Conservation (phyloP, 768 basidiomycete genomes). For the Boletus subparvulus region DNA sequence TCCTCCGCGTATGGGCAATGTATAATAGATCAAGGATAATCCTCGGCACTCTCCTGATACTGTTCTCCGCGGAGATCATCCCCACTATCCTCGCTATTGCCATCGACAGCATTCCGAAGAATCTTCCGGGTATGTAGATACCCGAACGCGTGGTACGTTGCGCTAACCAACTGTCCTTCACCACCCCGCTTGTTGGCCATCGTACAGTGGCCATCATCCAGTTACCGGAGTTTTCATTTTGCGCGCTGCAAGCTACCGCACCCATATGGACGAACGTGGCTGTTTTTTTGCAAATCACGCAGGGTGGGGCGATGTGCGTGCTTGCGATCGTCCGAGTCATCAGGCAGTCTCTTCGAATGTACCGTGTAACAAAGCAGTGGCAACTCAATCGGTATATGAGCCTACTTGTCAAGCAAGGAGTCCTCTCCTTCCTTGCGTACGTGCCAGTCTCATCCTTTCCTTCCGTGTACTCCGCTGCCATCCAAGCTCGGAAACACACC, state of each 20-base stretch:
- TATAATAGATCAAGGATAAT: conserved; percentile 1
- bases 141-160: not conserved
- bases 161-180: too few relatives aligned
- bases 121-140: not conserved
- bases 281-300: not conserved
- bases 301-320: not conserved
- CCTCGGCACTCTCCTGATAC: not conserved
- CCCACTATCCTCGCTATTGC: not conserved
- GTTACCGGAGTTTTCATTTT: not conserved
- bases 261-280: not conserved
- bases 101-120: not conserved
- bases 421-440: not conserved
- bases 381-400: not conserved
- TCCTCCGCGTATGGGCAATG: conserved; percentile 1
- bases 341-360: not conserved
- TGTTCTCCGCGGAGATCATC: not conserved
- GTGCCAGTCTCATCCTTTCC: not conserved
- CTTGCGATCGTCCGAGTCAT: not conserved
- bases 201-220: not conserved
- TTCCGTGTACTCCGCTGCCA: not conserved
- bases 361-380: not conserved
- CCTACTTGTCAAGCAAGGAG: not conserved
- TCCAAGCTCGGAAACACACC: not conserved
- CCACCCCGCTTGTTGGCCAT: too few relatives aligned
- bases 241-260: too few relatives aligned